Evolutionary conservation across 2,329 filamentous ascomycete species (phyloP), one percentile per base, ranked within the genome.

Genomic region (Aspergillus pseudonomiae): DNA sequence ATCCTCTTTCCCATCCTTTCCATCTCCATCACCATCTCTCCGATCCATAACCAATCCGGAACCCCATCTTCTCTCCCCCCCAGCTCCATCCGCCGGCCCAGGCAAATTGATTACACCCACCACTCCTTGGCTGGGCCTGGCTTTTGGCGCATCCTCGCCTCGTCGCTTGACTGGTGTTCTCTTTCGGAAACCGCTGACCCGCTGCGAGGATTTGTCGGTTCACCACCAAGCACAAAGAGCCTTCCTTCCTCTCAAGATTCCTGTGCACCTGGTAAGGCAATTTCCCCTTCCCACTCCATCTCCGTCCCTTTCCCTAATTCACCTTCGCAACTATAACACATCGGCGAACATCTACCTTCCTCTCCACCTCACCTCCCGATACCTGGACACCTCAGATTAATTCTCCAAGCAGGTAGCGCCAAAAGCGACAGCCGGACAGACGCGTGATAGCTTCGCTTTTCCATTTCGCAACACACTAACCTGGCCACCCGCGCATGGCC

Each of bases 391-490:
- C 65, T 61, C 56, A 60, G 60, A 58, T 64, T 67, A 63, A 63
- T 64, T 61, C 59, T 54, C 56, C 45, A 54, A 63, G 43, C 61
- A 67, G 65, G 60, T 57, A 66, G 62, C 61, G 62, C 48, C 43
- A 54, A 41, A 55, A 56, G 58, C 62, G 56, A 61, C 66, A 57
- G 63, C 57, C 60, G 55, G 46, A 45, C 61, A 48, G 59, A 68
- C 66, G 66, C 66, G 66, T 68, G 65, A 64, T 65, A 63, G 61
- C 65, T 63, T 61, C 59, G 60, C 45, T 48, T 63, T 48, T 26
- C 57, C 45, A 57, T 39, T 59, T 52, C 46, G 50, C 52, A 55
- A 9, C 52, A 26, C 24, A 24, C 24, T 24, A 39, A 39, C 57
- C 63, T 63, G n/a, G 10, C 28, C 48, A 59, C 50, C 56, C 55